phyloP scores from a whole-genome alignment of 2,329 filamentous ascomycete species.

The Colletotrichum viniferum region DNA sequence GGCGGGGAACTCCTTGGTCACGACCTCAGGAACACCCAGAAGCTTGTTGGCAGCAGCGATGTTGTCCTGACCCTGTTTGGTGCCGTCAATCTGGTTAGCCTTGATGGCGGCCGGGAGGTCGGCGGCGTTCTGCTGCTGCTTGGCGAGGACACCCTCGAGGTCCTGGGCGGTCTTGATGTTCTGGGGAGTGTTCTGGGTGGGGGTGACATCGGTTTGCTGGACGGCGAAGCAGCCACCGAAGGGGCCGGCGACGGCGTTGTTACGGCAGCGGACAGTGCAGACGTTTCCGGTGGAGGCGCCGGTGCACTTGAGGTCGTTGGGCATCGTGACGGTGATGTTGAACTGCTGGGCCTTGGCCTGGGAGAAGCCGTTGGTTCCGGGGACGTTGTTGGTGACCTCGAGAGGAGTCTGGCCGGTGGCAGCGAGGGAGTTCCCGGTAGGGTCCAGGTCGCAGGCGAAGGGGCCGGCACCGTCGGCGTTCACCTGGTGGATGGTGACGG shows the following conservation, averaged over 20 bases:
- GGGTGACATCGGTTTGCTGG: constrained; percentile 52
- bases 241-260: constrained; percentile 60
- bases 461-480: constrained; percentile 60
- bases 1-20: constrained; percentile 33
- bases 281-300: constrained; percentile 62
- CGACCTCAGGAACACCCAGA: constrained; percentile 29
- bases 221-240: constrained; percentile 64
- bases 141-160: constrained; percentile 44
- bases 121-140: constrained; percentile 54
- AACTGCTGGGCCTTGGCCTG: constrained; percentile 61
- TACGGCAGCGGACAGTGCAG: constrained; percentile 64
- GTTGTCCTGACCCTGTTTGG: constrained; percentile 29
- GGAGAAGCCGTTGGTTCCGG: constrained; percentile 61
- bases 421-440: constrained; percentile 48
- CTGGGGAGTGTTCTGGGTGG: constrained; percentile 46
- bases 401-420: constrained; percentile 49
- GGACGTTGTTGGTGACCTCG: constrained; percentile 62
- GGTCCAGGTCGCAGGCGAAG: constrained; percentile 58
- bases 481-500: constrained; percentile 57
- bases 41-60: constrained; percentile 43
- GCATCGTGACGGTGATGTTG: constrained; percentile 59
- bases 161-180: constrained; percentile 51
- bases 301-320: constrained; percentile 50
- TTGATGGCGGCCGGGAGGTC: constrained; percentile 48
- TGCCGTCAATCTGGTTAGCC: constrained; percentile 47